Conservation (phyloP, 2,329 filamentous ascomycete genomes). For the Sporothrix variecibatus region DNA sequence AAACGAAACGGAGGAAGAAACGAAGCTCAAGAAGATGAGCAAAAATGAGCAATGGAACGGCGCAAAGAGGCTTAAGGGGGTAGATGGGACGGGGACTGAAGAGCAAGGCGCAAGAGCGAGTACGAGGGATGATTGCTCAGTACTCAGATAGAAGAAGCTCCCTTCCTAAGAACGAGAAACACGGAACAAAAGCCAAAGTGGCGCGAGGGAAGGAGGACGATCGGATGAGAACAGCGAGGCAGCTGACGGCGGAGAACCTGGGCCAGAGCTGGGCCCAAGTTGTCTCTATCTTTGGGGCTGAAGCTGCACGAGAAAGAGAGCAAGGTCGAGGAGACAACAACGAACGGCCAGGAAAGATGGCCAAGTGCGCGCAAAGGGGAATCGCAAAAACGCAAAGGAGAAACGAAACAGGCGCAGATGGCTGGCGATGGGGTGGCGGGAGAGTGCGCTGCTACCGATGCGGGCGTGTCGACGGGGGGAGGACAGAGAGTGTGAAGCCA, state of each 20-base stretch:
- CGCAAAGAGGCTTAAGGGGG: background rate
- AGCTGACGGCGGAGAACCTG: background rate
- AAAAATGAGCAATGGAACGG: background rate
- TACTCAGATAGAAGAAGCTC: background rate
- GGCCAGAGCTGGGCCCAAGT: background rate
- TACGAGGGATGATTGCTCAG: background rate
- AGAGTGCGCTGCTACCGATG: background rate
- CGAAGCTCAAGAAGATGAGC: conserved; percentile 9
- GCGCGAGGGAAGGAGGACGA: conserved; percentile 1
- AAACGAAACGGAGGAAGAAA: background rate
- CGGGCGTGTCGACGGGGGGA: background rate
- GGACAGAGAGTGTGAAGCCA: background rate
- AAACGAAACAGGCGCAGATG: conserved; percentile 8
- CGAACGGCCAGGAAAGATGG: background rate
- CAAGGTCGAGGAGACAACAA: background rate
- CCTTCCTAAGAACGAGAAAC: background rate
- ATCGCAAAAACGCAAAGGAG: background rate
- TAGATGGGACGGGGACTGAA: conserved; percentile 2
- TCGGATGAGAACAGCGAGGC: background rate
- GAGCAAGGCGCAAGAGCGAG: background rate
- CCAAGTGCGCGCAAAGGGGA: background rate
- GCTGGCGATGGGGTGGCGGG: conserved; percentile 2
- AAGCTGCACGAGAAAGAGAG: background rate
- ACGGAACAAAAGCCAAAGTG: conserved; percentile 14
- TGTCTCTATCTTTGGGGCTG: background rate